These are phyloP conservation scores for Ogataea trehalophila DNA, from an alignment of 805 yeast genomes.

Conservation along the genomic window DNA sequence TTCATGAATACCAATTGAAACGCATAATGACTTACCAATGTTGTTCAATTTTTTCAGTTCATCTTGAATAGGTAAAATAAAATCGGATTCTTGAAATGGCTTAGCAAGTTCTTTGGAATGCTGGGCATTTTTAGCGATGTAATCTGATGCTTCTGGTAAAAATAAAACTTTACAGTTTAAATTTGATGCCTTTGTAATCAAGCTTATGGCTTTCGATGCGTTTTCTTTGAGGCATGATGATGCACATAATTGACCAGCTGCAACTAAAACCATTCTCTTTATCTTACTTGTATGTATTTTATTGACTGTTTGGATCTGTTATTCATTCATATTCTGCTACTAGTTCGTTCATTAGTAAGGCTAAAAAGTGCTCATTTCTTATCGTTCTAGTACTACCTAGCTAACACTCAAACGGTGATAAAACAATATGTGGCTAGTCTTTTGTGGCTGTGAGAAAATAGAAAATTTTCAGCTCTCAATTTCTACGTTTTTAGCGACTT, in stretches of 20 bases:
- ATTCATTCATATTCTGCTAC: too few species aligned
- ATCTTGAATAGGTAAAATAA: conserved; percentile 38
- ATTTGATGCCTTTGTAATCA: conserved; percentile 61
- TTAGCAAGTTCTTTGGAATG: conserved; percentile 62
- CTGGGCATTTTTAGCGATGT: conserved; percentile 62
- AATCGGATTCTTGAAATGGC: conserved; percentile 37
- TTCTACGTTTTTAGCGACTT: too few species aligned
- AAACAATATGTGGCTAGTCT: too few species aligned
- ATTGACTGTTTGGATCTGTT: too few species aligned
- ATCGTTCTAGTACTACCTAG: too few species aligned
- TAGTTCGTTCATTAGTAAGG: too few species aligned
- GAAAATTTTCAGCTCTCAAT: too few species aligned
- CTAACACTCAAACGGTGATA: too few species aligned
- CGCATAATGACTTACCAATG: conserved; percentile 44
- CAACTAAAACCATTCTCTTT: conserved; percentile 53
- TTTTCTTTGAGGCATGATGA: conserved; percentile 58
- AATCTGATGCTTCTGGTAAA: conserved; percentile 93
- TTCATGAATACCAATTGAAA: conserved; percentile 87
- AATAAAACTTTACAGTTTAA: conserved; percentile 65
- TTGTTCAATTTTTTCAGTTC: conserved; percentile 39
- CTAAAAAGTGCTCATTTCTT: too few species aligned
- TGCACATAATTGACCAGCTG: conserved; percentile 85
- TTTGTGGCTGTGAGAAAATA: too few species aligned
- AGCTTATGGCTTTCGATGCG: conserved; percentile 49
- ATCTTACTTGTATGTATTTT: neutral